Conservation (phyloP, 2,329 filamentous ascomycete genomes). For the Exophiala phaeomuriformis region DNA sequence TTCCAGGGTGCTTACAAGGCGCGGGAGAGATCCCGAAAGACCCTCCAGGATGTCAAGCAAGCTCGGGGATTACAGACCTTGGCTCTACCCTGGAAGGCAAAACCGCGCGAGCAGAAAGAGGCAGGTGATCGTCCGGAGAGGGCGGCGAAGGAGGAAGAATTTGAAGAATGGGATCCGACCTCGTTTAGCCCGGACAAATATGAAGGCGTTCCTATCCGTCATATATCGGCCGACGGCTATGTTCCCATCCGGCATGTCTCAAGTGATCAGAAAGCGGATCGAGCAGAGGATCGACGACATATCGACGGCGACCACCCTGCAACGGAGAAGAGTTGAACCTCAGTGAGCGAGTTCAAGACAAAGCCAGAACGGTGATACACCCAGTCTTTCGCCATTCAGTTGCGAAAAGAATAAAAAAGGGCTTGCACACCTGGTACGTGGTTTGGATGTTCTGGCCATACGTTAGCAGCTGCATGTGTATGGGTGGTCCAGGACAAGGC, state of each 20-base stretch:
- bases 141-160: not conserved
- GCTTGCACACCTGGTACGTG: no score
- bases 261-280: not conserved
- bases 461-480: no score
- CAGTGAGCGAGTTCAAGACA: not conserved
- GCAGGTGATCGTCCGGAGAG: not conserved
- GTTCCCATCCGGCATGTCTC: not conserved
- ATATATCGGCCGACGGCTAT: not conserved
- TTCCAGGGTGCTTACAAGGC: constrained; percentile 14
- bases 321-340: not conserved
- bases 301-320: not conserved
- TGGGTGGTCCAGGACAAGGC: not conserved
- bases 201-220: not conserved
- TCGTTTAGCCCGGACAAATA: not conserved
- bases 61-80: constrained; percentile 9
- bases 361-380: not conserved
- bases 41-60: constrained; percentile 14
- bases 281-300: not conserved
- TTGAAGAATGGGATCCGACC: not conserved
- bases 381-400: no score
- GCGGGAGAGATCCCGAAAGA: constrained; percentile 10
- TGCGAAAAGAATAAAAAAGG: no score
- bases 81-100: not conserved
- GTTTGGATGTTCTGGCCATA: no score
- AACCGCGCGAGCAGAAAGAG: not conserved